Evolutionary conservation across 306 rosid genomes (phyloP).

Genomic region (Albizia julibrissin): DNA sequence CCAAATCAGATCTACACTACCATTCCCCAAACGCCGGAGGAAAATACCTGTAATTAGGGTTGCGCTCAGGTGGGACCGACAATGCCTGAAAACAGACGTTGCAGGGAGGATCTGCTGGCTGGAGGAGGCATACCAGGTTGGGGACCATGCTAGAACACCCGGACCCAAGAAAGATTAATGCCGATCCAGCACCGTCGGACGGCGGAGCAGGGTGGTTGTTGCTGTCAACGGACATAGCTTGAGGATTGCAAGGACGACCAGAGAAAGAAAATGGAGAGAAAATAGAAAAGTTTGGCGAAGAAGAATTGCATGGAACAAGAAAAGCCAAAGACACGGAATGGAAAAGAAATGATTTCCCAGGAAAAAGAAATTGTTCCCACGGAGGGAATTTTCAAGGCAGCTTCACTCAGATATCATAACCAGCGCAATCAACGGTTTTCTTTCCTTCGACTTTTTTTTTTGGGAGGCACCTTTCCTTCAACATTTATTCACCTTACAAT

Average conservation of each 20-base stretch:
- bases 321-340: background rate
- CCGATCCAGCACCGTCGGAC: constrained; percentile 46
- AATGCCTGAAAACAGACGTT: constrained; percentile 69
- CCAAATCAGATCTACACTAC: constrained; percentile 2
- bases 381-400: background rate
- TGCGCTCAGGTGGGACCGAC: constrained; percentile 61
- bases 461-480: too few relatives aligned
- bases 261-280: constrained; percentile 1
- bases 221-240: constrained; percentile 57
- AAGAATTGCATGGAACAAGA: background rate
- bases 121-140: constrained; percentile 71
- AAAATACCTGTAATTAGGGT: constrained; percentile 85
- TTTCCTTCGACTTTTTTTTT: background rate
- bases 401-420: background rate
- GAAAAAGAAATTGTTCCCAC: background rate
- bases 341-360: background rate
- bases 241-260: constrained; percentile 20
- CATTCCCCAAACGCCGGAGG: background rate
- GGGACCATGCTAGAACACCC: constrained; percentile 96
- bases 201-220: constrained; percentile 5
- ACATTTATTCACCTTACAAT: too few relatives aligned
- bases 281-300: background rate
- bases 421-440: constrained; percentile 23
- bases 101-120: constrained; percentile 85
- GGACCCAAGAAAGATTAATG: constrained; percentile 85